These are phyloP conservation scores for Tetraselmis chui DNA, from an alignment of 139 green algal species.

Conservation along the genomic window DNA sequence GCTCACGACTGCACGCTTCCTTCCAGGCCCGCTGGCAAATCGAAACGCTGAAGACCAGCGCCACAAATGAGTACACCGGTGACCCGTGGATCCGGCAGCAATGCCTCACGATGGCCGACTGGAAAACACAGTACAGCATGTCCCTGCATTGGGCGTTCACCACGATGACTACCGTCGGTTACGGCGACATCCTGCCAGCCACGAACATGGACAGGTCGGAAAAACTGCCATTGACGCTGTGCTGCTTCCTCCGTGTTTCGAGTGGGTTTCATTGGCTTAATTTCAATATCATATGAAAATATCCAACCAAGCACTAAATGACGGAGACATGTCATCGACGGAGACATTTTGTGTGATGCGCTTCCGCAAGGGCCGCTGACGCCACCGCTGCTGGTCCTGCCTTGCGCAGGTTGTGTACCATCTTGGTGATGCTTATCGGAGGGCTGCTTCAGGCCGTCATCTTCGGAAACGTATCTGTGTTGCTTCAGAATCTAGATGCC, in stretches of 20 bases:
- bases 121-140: background rate
- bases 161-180: background rate
- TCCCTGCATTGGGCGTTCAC: background rate
- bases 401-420: constrained; percentile 3
- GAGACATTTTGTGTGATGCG: no score
- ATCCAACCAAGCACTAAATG: no score
- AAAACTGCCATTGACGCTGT: no score
- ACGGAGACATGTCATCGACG: no score
- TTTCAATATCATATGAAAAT: no score
- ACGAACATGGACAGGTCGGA: background rate
- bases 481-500: constrained; percentile 19
- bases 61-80: background rate
- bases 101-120: background rate
- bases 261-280: no score
- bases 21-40: background rate
- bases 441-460: constrained; percentile 22
- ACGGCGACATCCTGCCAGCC: background rate
- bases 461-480: constrained; percentile 26
- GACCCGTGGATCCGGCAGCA: background rate
- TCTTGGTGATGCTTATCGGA: constrained; percentile 19
- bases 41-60: background rate
- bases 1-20: background rate
- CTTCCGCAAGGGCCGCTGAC: no score
- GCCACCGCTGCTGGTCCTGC: no score
- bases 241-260: no score